Base-by-base conservation (phyloP, 2,329 filamentous ascomycete species). In the Blastomyces emzantsi region DNA sequence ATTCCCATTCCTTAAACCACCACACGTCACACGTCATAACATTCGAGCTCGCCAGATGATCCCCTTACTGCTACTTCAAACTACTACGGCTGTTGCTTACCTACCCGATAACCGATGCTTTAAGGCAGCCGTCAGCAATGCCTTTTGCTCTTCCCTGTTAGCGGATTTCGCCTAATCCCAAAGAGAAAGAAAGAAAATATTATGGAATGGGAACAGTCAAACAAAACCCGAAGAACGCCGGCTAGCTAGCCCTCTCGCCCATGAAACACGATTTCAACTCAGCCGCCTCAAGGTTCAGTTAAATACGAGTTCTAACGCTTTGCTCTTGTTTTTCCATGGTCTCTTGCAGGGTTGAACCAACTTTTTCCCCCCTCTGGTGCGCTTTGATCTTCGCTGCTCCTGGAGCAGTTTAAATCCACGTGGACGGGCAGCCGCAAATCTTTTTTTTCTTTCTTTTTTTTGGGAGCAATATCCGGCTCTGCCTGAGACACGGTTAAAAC, bases 121-220 rank as follows among this genome's bases (percentile, higher is more conserved):
- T 4, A 54, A 54, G 17, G n/a, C n/a, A n/a, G n/a, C n/a, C 43
- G 33, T 17, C 28, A 58, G 55, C 55, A 43, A 43, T 22, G 13
- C 33, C 57, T 59, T n/a, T 33, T 19, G 11, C 39, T 30, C 11
- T 60, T n/a, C 39, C 57, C 57, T 60, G 19, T 45, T 4, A 28
- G 28, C 57, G 39, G 57, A 60, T 47, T 47, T 60, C 57, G 39
- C 57, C 54, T 56, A 60, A 41, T 58, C 28, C 33, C 13, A 58
- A 58, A 33, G 51, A 33, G 51, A 54, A 13, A n/a, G 7, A 39
- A 13, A 5, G 19, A 39, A 41, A 39, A 39, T 49, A 49, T 22
- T 22, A 33, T 33, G 33, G 33, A 33, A 5, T 8, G 3, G 33
- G 33, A 33, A 30, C 28, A 30, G 28, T 30, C 28, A 30, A 30